Evolutionary conservation across 192 early-diverging fungal genomes (phyloP).

Genomic region (Lobosporangium transversale): DNA sequence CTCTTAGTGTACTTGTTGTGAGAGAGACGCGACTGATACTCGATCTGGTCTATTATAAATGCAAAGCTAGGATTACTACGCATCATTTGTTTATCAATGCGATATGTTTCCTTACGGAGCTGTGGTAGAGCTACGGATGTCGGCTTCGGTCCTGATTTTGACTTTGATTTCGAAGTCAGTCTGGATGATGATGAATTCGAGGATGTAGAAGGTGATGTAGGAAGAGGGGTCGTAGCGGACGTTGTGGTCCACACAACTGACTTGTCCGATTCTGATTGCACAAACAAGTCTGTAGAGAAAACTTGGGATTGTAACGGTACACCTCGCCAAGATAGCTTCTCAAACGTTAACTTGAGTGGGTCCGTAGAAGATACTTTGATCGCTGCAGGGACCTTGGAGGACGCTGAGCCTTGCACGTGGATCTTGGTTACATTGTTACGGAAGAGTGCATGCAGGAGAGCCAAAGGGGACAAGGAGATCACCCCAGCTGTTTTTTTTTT

Average conservation of each 20-base stretch:
- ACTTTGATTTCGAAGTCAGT: neutral
- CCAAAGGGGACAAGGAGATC: slow-evolving; percentile 22
- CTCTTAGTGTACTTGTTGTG: neutral
- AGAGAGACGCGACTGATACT: slow-evolving; percentile 39
- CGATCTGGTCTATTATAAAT: slow-evolving; percentile 47
- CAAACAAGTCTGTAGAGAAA: slow-evolving; percentile 18
- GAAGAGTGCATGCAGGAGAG: slow-evolving; percentile 37
- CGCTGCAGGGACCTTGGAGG: slow-evolving; percentile 15
- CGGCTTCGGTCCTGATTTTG: neutral
- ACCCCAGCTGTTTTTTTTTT: slow-evolving; percentile 20
- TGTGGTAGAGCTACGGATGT: neutral
- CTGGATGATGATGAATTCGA: neutral
- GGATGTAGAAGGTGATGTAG: neutral
- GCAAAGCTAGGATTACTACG: slow-evolving; percentile 46
- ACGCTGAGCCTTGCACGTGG: slow-evolving; percentile 39
- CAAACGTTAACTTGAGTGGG: slow-evolving; percentile 35
- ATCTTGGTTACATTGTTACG: slow-evolving; percentile 48
- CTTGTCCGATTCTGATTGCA: slow-evolving; percentile 32
- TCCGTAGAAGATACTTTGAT: slow-evolving; percentile 31
- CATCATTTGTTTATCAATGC: slow-evolving; percentile 43
- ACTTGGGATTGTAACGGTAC: slow-evolving; percentile 34
- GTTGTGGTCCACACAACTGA: slow-evolving; percentile 27
- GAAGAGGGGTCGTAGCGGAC: slow-evolving; percentile 2
- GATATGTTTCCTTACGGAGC: slow-evolving; percentile 22
- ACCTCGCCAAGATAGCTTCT: slow-evolving; percentile 41